Percentiles rank a stretch among this genome's conserved stretches.
phyloP scores from a whole-genome alignment of 345 rosid species.

The Aquilaria malaccensis region DNA sequence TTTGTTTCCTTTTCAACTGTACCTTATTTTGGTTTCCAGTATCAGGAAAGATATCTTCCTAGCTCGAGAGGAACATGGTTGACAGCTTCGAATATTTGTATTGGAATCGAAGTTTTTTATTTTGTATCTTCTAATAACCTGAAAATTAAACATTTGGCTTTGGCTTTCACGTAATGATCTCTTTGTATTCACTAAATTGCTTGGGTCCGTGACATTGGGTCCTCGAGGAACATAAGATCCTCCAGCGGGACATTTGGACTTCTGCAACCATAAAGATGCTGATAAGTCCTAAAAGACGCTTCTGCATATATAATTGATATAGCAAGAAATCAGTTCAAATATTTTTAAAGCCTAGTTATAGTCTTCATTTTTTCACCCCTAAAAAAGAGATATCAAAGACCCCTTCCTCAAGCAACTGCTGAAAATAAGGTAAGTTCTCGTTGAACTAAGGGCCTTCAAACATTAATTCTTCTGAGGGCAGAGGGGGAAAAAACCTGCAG shows the following conservation, averaged over 20 bases:
- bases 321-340: constrained; percentile 24
- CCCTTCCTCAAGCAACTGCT: constrained; percentile 73
- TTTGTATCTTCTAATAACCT: constrained; percentile 35
- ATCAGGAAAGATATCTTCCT: too few relatives aligned
- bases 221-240: constrained; percentile 28
- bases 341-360: constrained; percentile 42
- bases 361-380: constrained; percentile 56
- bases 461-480: constrained; percentile 59
- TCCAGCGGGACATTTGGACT: constrained; percentile 18
- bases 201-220: constrained; percentile 26
- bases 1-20: too few relatives aligned
- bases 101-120: too few relatives aligned
- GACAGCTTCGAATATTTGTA: too few relatives aligned
- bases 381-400: constrained; percentile 55
- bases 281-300: constrained; percentile 10
- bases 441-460: constrained; percentile 78
- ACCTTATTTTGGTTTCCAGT: too few relatives aligned
- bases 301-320: too few relatives aligned
- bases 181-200: constrained; percentile 32
- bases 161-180: constrained; percentile 37
- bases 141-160: constrained; percentile 30
- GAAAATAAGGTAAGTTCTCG: constrained; percentile 66
- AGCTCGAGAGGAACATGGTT: too few relatives aligned
- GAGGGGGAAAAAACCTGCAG: constrained; percentile 19
- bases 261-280: constrained; percentile 38